Evolutionary conservation across 371 early-diverging fungal species (phyloP).

Genomic region (Chytridiales sp.): DNA sequence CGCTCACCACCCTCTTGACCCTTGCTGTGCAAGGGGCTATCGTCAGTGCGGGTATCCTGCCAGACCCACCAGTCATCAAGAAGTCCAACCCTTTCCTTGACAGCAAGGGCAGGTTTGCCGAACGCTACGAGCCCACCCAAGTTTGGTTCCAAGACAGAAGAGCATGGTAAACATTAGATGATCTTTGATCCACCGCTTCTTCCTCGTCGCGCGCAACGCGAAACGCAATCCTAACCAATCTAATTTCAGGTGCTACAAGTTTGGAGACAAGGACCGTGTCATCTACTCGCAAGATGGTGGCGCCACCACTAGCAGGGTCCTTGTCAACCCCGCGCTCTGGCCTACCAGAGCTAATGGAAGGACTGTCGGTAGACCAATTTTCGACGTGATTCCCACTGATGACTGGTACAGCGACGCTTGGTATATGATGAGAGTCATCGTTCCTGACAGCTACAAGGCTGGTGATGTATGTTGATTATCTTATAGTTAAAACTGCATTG

Average conservation of each 20-base stretch:
- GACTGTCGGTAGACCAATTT: constrained; percentile 7
- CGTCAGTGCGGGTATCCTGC: too few relatives aligned
- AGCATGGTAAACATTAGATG: neutral
- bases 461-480: neutral
- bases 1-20: too few relatives aligned
- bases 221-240: neutral
- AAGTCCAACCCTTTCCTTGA: too few relatives aligned
- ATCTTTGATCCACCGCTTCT: neutral
- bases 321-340: neutral
- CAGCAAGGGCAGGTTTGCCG: too few relatives aligned
- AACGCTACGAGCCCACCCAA: constrained; percentile 5
- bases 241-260: constrained; percentile 1
- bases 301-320: neutral
- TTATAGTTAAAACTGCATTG: neutral
- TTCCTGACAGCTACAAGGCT: neutral
- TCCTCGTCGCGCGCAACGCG: neutral
- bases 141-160: constrained; percentile 4
- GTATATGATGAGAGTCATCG: neutral
- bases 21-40: too few relatives aligned
- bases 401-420: constrained; percentile 2
- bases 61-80: too few relatives aligned
- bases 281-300: neutral
- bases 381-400: neutral
- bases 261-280: neutral
- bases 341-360: neutral